phyloP scores from a whole-genome alignment of 345 rosid species.

The Rhodomyrtus tomentosa region DNA sequence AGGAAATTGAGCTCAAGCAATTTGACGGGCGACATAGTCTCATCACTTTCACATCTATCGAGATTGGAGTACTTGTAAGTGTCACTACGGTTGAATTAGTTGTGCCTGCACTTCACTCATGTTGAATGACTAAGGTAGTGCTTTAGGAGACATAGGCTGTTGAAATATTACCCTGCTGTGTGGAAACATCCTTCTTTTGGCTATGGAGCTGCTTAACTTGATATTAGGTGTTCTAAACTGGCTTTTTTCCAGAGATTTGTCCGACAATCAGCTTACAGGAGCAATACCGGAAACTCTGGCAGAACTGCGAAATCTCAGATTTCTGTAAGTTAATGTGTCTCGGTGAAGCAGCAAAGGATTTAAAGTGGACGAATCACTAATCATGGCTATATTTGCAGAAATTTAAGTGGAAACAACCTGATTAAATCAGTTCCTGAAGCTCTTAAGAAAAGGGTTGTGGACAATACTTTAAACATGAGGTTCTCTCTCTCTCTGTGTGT shows the following conservation, averaged over 20 bases:
- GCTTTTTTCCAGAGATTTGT: constrained; percentile 31
- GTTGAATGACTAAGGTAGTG: not conserved
- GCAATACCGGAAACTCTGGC: constrained; percentile 22
- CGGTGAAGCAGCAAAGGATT: not conserved
- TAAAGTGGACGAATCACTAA: not conserved
- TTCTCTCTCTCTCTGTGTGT: not conserved
- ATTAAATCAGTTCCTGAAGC: not conserved
- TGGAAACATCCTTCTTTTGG: not conserved
- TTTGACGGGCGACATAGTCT: not conserved
- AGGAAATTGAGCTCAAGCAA: not conserved
- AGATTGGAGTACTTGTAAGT: not conserved
- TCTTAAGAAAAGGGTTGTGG: not conserved
- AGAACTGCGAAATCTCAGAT: constrained; percentile 9
- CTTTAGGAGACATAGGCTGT: not conserved
- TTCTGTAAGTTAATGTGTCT: constrained; percentile 25
- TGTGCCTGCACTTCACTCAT: not conserved
- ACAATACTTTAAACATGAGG: not conserved
- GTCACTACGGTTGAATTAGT: not conserved
- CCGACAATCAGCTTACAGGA: constrained; percentile 39
- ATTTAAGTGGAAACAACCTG: not conserved
- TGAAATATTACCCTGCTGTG: not conserved
- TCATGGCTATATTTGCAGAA: not conserved
- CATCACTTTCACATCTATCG: not conserved
- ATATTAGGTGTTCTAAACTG: not conserved
- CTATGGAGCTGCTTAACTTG: not conserved